Conservation (phyloP, 345 rosid species). For the Citrus cavaleriei region DNA sequence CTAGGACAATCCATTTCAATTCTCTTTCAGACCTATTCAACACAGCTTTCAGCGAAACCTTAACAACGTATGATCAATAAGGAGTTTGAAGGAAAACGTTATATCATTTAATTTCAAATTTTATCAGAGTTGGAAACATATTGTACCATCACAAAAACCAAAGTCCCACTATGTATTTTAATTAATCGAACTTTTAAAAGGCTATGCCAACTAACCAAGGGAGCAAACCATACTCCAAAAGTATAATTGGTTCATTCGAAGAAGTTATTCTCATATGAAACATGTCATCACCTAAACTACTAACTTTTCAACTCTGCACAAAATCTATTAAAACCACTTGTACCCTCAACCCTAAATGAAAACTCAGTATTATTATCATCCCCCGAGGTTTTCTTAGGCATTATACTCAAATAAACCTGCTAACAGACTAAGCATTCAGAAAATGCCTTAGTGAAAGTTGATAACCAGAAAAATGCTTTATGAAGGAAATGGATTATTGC, state of each 20-base stretch:
- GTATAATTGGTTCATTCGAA: slow-evolving; percentile 80
- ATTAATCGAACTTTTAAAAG: slow-evolving; percentile 76
- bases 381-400: slow-evolving; percentile 19
- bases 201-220: slow-evolving; percentile 83
- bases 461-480: not conserved
- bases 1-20: slow-evolving; percentile 83
- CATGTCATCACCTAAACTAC: slow-evolving; percentile 82
- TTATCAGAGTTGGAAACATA: slow-evolving; percentile 40
- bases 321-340: slow-evolving; percentile 66
- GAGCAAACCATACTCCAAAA: slow-evolving; percentile 76
- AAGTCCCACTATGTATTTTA: slow-evolving; percentile 77
- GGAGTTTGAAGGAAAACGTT: slow-evolving; percentile 75
- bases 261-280: slow-evolving; percentile 88
- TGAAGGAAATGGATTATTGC: not conserved
- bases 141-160: slow-evolving; percentile 93
- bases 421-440: not conserved
- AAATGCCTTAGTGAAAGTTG: not conserved
- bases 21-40: slow-evolving; percentile 78
- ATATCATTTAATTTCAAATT: slow-evolving; percentile 39
- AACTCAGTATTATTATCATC: slow-evolving; percentile 86
- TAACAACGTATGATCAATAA: slow-evolving; percentile 86
- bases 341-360: slow-evolving; percentile 81
- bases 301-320: slow-evolving; percentile 63
- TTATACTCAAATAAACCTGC: not conserved
- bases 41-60: slow-evolving; percentile 86